Evolutionary conservation across 2,329 filamentous ascomycete species (phyloP).

Genomic region (Talaromyces sp.): DNA sequence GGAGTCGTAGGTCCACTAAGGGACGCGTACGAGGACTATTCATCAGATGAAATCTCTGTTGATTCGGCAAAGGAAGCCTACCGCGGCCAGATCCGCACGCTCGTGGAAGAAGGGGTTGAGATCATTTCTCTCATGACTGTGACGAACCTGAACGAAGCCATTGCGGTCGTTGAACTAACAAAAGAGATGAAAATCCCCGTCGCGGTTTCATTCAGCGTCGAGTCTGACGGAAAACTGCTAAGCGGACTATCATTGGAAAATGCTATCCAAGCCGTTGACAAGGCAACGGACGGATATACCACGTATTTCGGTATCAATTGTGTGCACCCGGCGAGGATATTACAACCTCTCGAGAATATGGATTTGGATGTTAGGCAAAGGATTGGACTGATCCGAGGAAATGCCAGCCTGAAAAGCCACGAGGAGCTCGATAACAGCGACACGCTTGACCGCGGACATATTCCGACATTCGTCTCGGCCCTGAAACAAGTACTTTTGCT

Average conservation of each 20-base stretch:
- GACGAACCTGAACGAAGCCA: slow-evolving; percentile 8
- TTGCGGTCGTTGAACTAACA: slow-evolving; percentile 9
- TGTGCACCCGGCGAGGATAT: slow-evolving; percentile 4
- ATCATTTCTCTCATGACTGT: slow-evolving; percentile 5
- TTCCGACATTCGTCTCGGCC: background rate
- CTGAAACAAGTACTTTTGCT: background rate
- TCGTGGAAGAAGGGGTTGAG: slow-evolving; percentile 10
- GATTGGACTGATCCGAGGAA: slow-evolving; percentile 5
- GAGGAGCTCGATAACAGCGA: slow-evolving; percentile 9
- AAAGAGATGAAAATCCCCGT: slow-evolving; percentile 3
- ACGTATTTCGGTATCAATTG: slow-evolving; percentile 8
- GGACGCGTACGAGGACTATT: slow-evolving; percentile 8
- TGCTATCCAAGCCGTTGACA: slow-evolving; percentile 1
- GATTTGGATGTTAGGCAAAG: background rate
- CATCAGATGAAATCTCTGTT: background rate
- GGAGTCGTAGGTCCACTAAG: slow-evolving; percentile 7
- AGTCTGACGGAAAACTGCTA: slow-evolving; percentile 3
- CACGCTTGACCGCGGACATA: slow-evolving; percentile 7
- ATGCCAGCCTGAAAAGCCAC: slow-evolving; percentile 7
- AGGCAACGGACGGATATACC: background rate
- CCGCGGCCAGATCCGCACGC: slow-evolving; percentile 1
- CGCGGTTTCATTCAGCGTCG: slow-evolving; percentile 6
- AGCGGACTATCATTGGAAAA: slow-evolving; percentile 2
- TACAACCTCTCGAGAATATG: background rate
- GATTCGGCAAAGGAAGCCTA: slow-evolving; percentile 1